Evolutionary conservation across 352 stramenopile genomes (phyloP).

Genomic region (Phytophthora cajani): DNA sequence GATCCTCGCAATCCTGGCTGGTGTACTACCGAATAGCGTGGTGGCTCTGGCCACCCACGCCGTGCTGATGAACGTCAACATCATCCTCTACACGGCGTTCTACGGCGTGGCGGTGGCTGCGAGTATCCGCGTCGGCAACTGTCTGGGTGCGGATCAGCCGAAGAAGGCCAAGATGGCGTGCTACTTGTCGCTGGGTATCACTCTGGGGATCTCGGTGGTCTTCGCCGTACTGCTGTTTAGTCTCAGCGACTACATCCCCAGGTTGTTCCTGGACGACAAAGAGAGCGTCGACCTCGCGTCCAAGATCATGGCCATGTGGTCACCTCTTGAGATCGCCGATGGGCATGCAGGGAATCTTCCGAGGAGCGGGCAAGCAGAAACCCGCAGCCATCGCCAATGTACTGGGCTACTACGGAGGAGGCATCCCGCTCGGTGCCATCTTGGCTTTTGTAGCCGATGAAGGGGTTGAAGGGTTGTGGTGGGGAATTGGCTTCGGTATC

Average conservation of each 20-base stretch:
- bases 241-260: slow-evolving; percentile 30
- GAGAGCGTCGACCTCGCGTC: slow-evolving; percentile 41
- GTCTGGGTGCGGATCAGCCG: slow-evolving; percentile 44
- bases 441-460: too few species aligned
- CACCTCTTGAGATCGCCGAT: slow-evolving; percentile 22
- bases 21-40: slow-evolving; percentile 51
- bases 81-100: slow-evolving; percentile 62
- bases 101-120: slow-evolving; percentile 55
- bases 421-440: too few species aligned
- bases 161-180: slow-evolving; percentile 51
- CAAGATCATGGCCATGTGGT: slow-evolving; percentile 48
- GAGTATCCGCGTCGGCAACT: slow-evolving; percentile 65
- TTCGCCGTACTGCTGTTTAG: slow-evolving; percentile 32
- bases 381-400: too few species aligned
- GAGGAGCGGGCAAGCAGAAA: too few species aligned
- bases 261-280: slow-evolving; percentile 45
- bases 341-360: too few species aligned
- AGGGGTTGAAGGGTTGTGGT: too few species aligned
- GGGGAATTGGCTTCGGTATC: too few species aligned
- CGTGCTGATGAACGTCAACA: slow-evolving; percentile 64
- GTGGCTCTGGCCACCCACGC: slow-evolving; percentile 56
- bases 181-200: slow-evolving; percentile 36
- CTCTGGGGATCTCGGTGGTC: slow-evolving; percentile 30
- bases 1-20: slow-evolving; percentile 51
- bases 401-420: too few species aligned